These are phyloP conservation scores for Leucocoprinus birnbaumii DNA, from an alignment of 768 basidiomycete species.

Conservation along the genomic window DNA sequence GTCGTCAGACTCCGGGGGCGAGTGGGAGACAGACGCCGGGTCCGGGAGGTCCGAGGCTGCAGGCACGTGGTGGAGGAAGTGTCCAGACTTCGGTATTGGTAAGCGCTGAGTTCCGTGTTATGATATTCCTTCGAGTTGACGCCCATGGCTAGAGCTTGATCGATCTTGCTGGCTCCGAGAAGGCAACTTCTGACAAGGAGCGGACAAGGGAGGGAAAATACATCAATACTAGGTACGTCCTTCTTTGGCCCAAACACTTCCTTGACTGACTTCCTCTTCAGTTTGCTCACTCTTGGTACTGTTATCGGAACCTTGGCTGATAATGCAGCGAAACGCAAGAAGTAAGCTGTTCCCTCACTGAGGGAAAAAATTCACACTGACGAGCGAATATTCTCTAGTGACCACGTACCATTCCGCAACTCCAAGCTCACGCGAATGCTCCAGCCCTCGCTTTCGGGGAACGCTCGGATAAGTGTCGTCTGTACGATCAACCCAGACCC, in stretches of 20 bases:
- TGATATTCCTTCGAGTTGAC: background rate
- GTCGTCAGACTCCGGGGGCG: slow-evolving; percentile 44
- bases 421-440: slow-evolving; percentile 93
- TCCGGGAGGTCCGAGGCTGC: slow-evolving; percentile 56
- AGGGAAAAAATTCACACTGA: background rate
- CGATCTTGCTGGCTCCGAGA: slow-evolving; percentile 95
- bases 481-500: slow-evolving; percentile 92
- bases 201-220: slow-evolving; percentile 95
- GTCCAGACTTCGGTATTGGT: slow-evolving; percentile 79
- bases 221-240: slow-evolving; percentile 80
- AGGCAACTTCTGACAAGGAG: slow-evolving; percentile 93
- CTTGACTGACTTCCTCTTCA: slow-evolving; percentile 27
- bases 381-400: slow-evolving; percentile 35
- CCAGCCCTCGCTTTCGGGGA: slow-evolving; percentile 92
- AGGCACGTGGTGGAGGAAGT: slow-evolving; percentile 75
- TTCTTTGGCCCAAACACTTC: background rate
- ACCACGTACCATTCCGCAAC: slow-evolving; percentile 94
- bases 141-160: slow-evolving; percentile 71
- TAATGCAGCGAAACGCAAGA: slow-evolving; percentile 75
- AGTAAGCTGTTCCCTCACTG: slow-evolving; percentile 31
- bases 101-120: slow-evolving; percentile 17
- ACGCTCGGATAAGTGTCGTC: slow-evolving; percentile 94
- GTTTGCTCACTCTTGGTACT: slow-evolving; percentile 86
- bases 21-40: slow-evolving; percentile 41
- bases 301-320: slow-evolving; percentile 93